These are phyloP conservation scores for Adansonia grandidieri DNA, from an alignment of 441 rosid species.

Conservation along the genomic window DNA sequence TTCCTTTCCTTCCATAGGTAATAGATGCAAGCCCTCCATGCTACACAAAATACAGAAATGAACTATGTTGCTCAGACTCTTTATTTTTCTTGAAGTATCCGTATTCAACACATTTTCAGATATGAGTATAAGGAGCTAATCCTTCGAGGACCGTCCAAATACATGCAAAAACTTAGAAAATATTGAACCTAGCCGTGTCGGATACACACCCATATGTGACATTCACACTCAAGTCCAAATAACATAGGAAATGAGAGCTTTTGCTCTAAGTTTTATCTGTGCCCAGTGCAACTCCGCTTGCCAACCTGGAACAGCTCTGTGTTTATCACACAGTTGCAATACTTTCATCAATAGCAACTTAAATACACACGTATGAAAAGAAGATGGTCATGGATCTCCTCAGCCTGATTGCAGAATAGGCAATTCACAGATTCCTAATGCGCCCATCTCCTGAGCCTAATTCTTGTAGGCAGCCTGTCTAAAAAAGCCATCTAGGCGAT, in stretches of 20 bases:
- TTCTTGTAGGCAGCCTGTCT: slow-evolving; percentile 6
- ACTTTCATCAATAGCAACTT: neutral
- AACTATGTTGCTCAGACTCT: no score
- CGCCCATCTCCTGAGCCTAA: neutral
- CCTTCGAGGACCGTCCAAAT: no score
- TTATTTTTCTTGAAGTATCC: no score
- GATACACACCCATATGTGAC: no score
- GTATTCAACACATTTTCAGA: no score
- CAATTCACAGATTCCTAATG: neutral
- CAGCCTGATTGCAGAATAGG: neutral
- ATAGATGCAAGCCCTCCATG: neutral
- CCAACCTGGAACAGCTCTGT: neutral
- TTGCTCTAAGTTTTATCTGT: neutral
- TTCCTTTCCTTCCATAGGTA: neutral
- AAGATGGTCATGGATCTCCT: neutral
- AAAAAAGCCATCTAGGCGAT: neutral
- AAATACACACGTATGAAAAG: neutral
- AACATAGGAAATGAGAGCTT: neutral
- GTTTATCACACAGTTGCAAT: neutral
- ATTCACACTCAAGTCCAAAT: no score
- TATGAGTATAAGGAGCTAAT: no score
- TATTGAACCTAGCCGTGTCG: no score
- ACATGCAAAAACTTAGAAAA: no score
- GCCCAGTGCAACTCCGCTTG: neutral
- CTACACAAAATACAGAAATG: neutral